Evolutionary conservation across 1,284 basidiomycete genomes (phyloP), one percentile per base, ranked within the genome.

Genomic region (Crepidotus sp.): DNA sequence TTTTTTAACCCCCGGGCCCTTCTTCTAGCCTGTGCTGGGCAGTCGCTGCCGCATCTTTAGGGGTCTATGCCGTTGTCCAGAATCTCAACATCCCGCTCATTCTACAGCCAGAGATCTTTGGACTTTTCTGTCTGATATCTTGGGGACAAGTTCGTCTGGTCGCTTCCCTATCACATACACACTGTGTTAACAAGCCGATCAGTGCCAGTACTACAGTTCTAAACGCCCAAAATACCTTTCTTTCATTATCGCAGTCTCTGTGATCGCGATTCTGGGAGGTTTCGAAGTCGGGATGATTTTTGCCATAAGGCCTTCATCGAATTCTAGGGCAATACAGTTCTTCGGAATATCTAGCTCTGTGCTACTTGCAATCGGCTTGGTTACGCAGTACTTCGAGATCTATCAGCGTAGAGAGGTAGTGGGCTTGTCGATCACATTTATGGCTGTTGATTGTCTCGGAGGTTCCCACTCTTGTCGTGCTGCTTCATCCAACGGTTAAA

Each of bases 51-150:
- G 60, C 73, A 3, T 80, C 81, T 51, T 66, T 87, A 15, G 84
- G 83, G 9, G 70, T 77, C 10, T 91, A 90, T 55, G 69, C 67
- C 15, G 71, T 89, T 35, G 67, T 79, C 0, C 78, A 83, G 56
- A 63, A 77, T 49, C 66, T 89, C 44, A 87, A 83, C 55, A 74
- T 89, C 19, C 85, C 86, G 0, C 71, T 88, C 26, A 79, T 82
- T 40, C 49, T 83, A 2, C 86, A 91, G 57, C 85, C 86, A 1
- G 86, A 90, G 55, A 57, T 81, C 0, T 86, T 90, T 54, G 75
- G 74, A 0, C 64, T 70, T 13, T 62, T 90, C 13, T 68, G 72
- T 3, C 67, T 81, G 13, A 47, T 83, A 11, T 81, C 80, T 0
- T 86, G 81, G 77, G 73, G 69, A 0, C 80, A 82, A 65, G 78